These are phyloP conservation scores for Canariomyces notabilis DNA, from an alignment of 2,329 filamentous ascomycete species.

Conservation along the genomic window DNA sequence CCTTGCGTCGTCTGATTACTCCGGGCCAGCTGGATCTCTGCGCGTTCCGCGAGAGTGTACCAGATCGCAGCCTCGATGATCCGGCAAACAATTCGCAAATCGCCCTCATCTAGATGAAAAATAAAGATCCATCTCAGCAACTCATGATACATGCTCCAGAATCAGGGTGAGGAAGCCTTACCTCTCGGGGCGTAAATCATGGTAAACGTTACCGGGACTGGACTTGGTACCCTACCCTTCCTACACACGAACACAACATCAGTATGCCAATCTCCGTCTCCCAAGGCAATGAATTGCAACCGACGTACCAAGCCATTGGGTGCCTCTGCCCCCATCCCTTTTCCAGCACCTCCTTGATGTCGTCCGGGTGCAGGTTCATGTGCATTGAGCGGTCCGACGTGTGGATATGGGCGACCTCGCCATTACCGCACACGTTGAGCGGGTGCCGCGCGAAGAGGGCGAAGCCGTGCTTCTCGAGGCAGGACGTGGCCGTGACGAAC, in stretches of 20 bases:
- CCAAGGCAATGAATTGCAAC: too few relatives aligned
- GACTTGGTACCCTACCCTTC: conserved; percentile 59
- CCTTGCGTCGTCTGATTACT: background rate
- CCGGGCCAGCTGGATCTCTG: conserved; percentile 26
- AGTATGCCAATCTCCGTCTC: too few relatives aligned
- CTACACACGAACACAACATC: too few relatives aligned
- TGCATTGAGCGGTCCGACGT: conserved; percentile 72
- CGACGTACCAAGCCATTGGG: conserved; percentile 62
- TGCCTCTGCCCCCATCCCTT: conserved; percentile 75
- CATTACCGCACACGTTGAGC: conserved; percentile 65
- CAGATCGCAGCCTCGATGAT: conserved; percentile 73
- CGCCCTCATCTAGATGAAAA: conserved; percentile 46
- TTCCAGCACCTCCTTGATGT: conserved; percentile 65
- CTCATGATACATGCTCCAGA: too few relatives aligned
- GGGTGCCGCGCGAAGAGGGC: conserved; percentile 66
- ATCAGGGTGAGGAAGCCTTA: conserved; percentile 26
- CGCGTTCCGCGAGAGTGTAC: conserved; percentile 50
- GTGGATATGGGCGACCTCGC: conserved; percentile 81
- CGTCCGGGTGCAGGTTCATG: conserved; percentile 72
- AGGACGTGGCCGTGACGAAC: conserved; percentile 62
- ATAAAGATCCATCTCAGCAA: too few relatives aligned
- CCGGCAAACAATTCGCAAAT: conserved; percentile 60
- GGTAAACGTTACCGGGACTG: conserved; percentile 69
- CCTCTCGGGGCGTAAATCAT: conserved; percentile 76
- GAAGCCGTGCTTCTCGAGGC: conserved; percentile 76